Percentiles rank a stretch among this genome's conserved stretches.
phyloP scores from a whole-genome alignment of 2,329 filamentous ascomycete genomes.

The Colletotrichum coccodes region DNA sequence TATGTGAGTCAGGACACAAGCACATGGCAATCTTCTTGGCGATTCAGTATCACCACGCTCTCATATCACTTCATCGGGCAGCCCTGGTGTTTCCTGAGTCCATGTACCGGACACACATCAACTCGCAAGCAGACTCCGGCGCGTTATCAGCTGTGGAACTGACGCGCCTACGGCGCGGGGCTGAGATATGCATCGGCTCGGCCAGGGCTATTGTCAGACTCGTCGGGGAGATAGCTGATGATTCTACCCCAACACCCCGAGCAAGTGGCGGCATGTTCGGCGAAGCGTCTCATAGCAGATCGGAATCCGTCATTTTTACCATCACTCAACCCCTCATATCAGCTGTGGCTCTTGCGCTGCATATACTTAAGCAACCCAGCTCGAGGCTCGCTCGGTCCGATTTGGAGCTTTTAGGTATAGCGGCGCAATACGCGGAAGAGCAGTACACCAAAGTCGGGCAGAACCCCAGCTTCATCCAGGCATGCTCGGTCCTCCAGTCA shows the following conservation, averaged over 20 bases:
- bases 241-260: neutral
- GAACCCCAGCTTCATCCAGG: slow-evolving; percentile 23
- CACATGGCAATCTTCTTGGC: slow-evolving; percentile 19
- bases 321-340: slow-evolving; percentile 34
- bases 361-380: slow-evolving; percentile 33
- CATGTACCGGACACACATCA: slow-evolving; percentile 33
- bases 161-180: slow-evolving; percentile 1
- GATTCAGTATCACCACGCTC: slow-evolving; percentile 25
- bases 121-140: slow-evolving; percentile 10
- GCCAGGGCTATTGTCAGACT: slow-evolving; percentile 16
- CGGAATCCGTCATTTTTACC: slow-evolving; percentile 7
- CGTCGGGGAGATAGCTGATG: slow-evolving; percentile 17
- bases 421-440: slow-evolving; percentile 35
- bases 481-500: slow-evolving; percentile 17
- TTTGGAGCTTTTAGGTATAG: slow-evolving; percentile 32
- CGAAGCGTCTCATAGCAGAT: neutral
- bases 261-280: neutral
- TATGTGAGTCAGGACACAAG: neutral
- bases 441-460: slow-evolving; percentile 22
- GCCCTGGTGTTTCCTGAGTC: slow-evolving; percentile 33
- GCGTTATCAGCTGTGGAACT: slow-evolving; percentile 9
- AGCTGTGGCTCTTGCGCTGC: slow-evolving; percentile 34
- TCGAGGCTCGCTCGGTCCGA: slow-evolving; percentile 35
- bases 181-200: slow-evolving; percentile 19
- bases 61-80: slow-evolving; percentile 33